Conservation (phyloP, 345 rosid genomes). For the Hibiscus syriacus region DNA sequence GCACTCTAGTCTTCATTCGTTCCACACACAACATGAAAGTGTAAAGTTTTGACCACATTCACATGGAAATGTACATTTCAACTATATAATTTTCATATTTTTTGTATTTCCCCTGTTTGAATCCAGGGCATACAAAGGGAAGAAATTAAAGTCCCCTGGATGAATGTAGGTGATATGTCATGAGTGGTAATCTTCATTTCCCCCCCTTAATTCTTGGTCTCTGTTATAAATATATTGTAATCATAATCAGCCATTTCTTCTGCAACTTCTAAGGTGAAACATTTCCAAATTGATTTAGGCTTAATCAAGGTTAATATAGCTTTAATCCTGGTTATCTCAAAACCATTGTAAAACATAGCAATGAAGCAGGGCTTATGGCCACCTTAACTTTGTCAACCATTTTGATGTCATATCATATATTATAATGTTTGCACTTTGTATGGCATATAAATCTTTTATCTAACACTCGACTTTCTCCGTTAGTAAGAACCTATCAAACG, state of each 20-base stretch:
- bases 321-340: no score
- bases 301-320: neutral
- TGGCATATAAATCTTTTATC: no score
- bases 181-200: neutral
- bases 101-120: neutral
- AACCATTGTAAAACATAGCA: no score
- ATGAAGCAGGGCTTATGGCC: no score
- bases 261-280: neutral
- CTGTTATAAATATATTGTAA: neutral
- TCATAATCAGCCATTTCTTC: neutral
- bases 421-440: no score
- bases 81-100: neutral
- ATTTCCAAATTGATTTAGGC: neutral
- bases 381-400: no score
- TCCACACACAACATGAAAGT: slow-evolving; percentile 15
- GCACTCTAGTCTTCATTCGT: slow-evolving; percentile 12
- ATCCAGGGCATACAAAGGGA: neutral
- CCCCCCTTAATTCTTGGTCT: no score
- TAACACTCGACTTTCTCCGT: no score
- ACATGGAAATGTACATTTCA: neutral
- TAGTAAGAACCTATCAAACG: no score
- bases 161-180: neutral
- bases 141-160: neutral
- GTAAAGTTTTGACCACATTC: slow-evolving; percentile 11
- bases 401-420: no score